Conservation (phyloP, 345 rosid genomes). For the Gossypium australe region DNA sequence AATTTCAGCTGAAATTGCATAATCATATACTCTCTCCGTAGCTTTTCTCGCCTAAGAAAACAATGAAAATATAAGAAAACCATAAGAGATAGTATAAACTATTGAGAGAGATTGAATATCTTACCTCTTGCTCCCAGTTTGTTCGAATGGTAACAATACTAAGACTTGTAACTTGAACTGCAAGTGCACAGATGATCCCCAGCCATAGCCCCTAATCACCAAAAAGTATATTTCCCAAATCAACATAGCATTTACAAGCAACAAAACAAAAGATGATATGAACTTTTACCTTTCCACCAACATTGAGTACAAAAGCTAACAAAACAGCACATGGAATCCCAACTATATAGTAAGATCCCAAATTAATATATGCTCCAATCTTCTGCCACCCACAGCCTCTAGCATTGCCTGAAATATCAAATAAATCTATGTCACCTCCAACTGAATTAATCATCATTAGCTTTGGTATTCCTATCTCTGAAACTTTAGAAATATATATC, state of each 20-base stretch:
- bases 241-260: not conserved
- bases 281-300: constrained; percentile 31
- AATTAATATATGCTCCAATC: constrained; percentile 37
- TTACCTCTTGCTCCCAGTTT: constrained; percentile 41
- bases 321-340: constrained; percentile 40
- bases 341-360: constrained; percentile 41
- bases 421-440: not conserved
- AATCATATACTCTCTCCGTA: constrained; percentile 19
- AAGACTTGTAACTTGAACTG: constrained; percentile 33
- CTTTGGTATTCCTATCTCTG: not conserved
- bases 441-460: too few species aligned
- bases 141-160: constrained; percentile 21
- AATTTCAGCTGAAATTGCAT: not conserved
- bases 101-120: not conserved
- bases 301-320: constrained; percentile 34
- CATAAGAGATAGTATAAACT: not conserved
- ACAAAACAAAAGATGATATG: not conserved
- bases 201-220: constrained; percentile 45
- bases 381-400: constrained; percentile 60
- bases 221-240: not conserved
- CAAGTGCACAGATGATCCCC: constrained; percentile 44
- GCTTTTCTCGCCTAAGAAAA: constrained; percentile 34
- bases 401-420: constrained; percentile 30
- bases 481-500: not conserved
- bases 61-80: not conserved